Evolutionary conservation across 202 grass and related monocot genomes (phyloP).

Genomic region (Dendrocalamus latiflorus): DNA sequence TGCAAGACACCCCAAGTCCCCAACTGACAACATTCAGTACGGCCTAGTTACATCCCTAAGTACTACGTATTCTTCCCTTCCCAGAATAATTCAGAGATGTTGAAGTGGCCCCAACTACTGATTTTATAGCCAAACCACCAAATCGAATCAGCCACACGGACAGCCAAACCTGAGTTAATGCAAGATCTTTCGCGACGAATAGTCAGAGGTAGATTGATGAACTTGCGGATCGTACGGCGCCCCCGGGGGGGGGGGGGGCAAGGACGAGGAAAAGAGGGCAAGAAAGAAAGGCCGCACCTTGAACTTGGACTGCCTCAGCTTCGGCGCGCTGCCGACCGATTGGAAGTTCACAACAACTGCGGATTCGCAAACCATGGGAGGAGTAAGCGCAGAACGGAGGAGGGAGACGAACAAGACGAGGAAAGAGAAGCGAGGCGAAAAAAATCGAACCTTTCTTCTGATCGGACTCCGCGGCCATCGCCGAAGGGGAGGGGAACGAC

Average conservation of each 20-base stretch:
- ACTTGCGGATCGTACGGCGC: not conserved
- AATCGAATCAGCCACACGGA: not conserved
- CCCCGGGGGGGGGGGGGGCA: not conserved
- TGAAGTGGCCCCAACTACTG: not conserved
- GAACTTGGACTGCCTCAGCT: conserved; percentile 65
- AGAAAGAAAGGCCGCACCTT: conserved; percentile 25
- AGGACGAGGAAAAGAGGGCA: not conserved
- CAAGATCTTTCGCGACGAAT: not conserved
- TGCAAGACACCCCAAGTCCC: not conserved
- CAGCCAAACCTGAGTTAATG: not conserved
- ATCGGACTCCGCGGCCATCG: conserved; percentile 4
- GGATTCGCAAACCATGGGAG: not conserved
- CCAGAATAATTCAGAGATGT: not conserved
- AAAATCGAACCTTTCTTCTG: conserved; percentile 22
- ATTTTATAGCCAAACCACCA: not conserved
- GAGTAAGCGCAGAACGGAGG: not conserved
- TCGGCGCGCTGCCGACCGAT: conserved; percentile 54
- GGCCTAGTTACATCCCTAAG: not conserved
- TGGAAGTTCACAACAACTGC: conserved; percentile 69
- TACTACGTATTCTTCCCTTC: not conserved
- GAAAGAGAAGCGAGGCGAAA: not conserved
- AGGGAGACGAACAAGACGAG: not conserved
- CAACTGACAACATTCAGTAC: not conserved
- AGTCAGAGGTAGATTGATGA: not conserved
- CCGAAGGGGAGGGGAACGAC: not conserved